These are phyloP conservation scores for Scheffersomyces lignosus DNA, from an alignment of 805 yeast genomes.

Conservation along the genomic window DNA sequence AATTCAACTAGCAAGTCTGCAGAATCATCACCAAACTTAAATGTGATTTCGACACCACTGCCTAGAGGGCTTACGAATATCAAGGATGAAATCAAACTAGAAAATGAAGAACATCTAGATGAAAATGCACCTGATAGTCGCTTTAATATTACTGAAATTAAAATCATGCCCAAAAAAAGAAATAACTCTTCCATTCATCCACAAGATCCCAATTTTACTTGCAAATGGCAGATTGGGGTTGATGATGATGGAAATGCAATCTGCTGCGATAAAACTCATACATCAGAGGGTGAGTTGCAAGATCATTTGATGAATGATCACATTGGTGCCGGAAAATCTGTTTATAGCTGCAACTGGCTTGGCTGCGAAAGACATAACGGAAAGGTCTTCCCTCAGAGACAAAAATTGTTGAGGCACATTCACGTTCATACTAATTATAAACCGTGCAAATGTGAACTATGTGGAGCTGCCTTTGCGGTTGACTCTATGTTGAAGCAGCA, in stretches of 20 bases:
- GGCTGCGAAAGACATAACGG: conserved; percentile 65
- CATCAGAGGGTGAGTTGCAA: conserved; percentile 60
- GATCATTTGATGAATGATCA: conserved; percentile 69
- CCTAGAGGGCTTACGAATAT: conserved; percentile 1
- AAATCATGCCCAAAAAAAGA: conserved; percentile 28
- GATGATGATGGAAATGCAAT: conserved; percentile 29
- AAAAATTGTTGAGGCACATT: conserved; percentile 81
- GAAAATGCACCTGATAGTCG: neutral
- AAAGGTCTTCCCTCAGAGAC: conserved; percentile 73
- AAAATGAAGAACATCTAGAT: too few species aligned
- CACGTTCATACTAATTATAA: conserved; percentile 85
- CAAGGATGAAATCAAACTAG: conserved; percentile 1
- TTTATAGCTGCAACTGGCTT: conserved; percentile 74
- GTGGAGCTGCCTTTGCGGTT: conserved; percentile 74
- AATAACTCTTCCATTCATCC: neutral
- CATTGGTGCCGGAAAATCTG: conserved; percentile 69
- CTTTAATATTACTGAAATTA: conserved; percentile 34
- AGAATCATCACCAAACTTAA: conserved; percentile 6
- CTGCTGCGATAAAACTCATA: conserved; percentile 53
- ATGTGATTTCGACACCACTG: neutral
- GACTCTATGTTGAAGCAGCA: conserved; percentile 81
- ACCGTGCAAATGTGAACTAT: conserved; percentile 71
- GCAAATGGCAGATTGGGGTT: conserved; percentile 42
- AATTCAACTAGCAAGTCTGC: conserved; percentile 5
- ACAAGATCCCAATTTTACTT: conserved; percentile 37